phyloP scores from a whole-genome alignment of 371 early-diverging fungal species.

The Mucor sp. region DNA sequence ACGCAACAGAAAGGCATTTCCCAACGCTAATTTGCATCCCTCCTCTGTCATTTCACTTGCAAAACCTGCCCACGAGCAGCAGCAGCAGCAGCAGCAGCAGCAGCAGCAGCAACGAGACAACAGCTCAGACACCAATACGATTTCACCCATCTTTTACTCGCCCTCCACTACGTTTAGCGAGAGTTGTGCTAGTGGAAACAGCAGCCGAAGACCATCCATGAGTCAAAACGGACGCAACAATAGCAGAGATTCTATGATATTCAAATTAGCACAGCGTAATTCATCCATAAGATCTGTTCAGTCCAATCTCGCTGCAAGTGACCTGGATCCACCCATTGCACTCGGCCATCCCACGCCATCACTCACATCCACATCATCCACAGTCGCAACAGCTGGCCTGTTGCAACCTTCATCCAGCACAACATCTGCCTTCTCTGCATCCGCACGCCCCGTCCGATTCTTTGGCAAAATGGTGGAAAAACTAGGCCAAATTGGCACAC shows the following conservation, averaged over 20 bases:
- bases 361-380: background rate
- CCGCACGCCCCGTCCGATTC: conserved; percentile 11
- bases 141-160: conserved; percentile 3
- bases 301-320: background rate
- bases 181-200: background rate
- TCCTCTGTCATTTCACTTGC: conserved; percentile 7
- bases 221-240: background rate
- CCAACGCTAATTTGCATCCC: background rate
- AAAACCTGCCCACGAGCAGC: background rate
- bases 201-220: conserved; percentile 10
- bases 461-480: conserved; percentile 24
- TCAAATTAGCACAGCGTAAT: conserved; percentile 15
- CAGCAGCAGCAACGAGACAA: no score
- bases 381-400: conserved; percentile 9
- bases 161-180: conserved; percentile 7
- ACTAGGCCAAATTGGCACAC: conserved; percentile 22
- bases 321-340: background rate
- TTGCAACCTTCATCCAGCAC: conserved; percentile 1
- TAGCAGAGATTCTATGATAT: conserved; percentile 16
- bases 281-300: background rate
- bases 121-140: background rate
- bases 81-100: no score
- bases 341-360: background rate
- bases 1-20: background rate
- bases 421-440: background rate